Conservation (phyloP, 768 basidiomycete genomes). For the Tulasnella sp. region DNA sequence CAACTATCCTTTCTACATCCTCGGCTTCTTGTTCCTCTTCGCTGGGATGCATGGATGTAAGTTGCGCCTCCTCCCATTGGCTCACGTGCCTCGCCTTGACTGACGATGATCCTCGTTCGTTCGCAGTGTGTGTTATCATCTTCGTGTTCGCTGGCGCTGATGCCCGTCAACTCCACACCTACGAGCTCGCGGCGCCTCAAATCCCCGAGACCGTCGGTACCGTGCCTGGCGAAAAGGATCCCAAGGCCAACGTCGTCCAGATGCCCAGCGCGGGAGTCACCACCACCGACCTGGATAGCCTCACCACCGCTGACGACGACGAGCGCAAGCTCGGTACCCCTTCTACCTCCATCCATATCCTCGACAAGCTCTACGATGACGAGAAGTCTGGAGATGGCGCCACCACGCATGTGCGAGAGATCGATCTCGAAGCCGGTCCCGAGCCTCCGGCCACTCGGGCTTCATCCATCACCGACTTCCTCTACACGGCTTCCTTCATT, state of each 20-base stretch:
- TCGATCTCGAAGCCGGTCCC: too few species aligned
- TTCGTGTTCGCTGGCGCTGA: conserved; percentile 19
- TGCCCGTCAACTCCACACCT: conserved; percentile 19
- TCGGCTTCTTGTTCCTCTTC: conserved; percentile 16
- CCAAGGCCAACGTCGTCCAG: too few species aligned
- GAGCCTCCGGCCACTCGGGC: too few species aligned
- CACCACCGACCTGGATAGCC: not conserved
- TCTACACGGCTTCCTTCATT: conserved; percentile 1
- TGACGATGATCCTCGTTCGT: not conserved
- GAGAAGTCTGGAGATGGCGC: too few species aligned
- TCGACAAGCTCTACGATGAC: too few species aligned
- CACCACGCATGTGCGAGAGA: too few species aligned
- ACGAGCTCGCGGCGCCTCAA: conserved; percentile 25
- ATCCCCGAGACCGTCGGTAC: not conserved
- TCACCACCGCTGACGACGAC: not conserved
- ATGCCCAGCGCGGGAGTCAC: not conserved
- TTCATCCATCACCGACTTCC: not conserved
- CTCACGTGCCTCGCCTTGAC: not conserved
- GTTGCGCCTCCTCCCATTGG: not conserved
- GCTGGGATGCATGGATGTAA: conserved; percentile 18
- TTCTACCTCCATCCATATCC: not conserved
- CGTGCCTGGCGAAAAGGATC: too few species aligned
- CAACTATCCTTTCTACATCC: conserved; percentile 18
- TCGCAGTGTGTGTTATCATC: conserved; percentile 18
- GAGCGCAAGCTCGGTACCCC: not conserved